These are phyloP conservation scores for Caryopteris hybrid DNA, from an alignment of 305 asterid species.

Conservation along the genomic window DNA sequence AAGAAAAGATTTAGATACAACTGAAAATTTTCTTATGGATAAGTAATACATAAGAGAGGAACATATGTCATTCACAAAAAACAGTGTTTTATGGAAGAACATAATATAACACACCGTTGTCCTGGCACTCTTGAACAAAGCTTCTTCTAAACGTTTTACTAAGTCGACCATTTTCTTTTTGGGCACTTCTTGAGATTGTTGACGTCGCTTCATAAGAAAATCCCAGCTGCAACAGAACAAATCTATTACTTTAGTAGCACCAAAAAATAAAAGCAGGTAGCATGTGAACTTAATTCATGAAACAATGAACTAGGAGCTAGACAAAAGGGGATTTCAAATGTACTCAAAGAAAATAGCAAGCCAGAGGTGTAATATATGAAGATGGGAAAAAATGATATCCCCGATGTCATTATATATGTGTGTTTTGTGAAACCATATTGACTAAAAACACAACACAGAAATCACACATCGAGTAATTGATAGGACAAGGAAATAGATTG, in stretches of 20 bases:
- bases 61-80: slow-evolving; percentile 7
- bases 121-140: slow-evolving; percentile 62
- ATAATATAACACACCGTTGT: slow-evolving; percentile 58
- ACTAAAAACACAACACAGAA: neutral
- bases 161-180: slow-evolving; percentile 53
- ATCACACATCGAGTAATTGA: neutral
- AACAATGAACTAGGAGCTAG: neutral
- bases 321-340: too few relatives aligned
- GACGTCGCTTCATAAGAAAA: slow-evolving; percentile 58
- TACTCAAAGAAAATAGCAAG: too few relatives aligned
- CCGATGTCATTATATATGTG: too few relatives aligned
- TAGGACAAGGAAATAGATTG: too few relatives aligned
- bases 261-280: neutral
- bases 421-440: neutral
- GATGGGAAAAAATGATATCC: too few relatives aligned
- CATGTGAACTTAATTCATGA: neutral
- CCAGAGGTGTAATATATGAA: too few relatives aligned
- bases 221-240: slow-evolving; percentile 56
- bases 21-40: neutral
- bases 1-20: neutral
- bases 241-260: slow-evolving; percentile 19
- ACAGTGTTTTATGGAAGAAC: slow-evolving; percentile 3
- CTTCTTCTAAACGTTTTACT: slow-evolving; percentile 84
- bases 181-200: slow-evolving; percentile 51
- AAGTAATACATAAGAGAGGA: neutral